Evolutionary conservation across 2,329 filamentous ascomycete species (phyloP).

Genomic region (Ceratocystis colombiana): DNA sequence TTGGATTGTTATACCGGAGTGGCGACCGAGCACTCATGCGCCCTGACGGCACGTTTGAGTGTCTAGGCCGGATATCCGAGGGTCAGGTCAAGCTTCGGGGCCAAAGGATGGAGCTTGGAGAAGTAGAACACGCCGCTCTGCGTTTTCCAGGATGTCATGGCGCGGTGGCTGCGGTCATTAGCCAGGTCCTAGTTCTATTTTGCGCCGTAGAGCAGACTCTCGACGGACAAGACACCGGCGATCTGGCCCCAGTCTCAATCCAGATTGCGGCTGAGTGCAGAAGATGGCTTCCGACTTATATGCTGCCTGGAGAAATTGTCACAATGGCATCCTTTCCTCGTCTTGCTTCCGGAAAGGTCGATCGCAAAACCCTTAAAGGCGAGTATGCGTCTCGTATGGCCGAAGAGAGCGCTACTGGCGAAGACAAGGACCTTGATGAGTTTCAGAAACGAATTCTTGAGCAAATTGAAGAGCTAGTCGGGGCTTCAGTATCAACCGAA

Average conservation of each 20-base stretch:
- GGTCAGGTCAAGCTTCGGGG: slow-evolving; percentile 82
- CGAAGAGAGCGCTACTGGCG: not conserved
- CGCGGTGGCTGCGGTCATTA: slow-evolving; percentile 56
- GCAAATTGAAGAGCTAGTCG: slow-evolving; percentile 31
- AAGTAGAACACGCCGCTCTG: slow-evolving; percentile 61
- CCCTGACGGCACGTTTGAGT: slow-evolving; percentile 63
- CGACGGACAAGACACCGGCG: not conserved
- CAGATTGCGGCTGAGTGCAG: slow-evolving; percentile 50
- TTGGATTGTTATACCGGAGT: slow-evolving; percentile 68
- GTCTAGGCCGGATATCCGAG: slow-evolving; percentile 64
- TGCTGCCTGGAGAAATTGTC: slow-evolving; percentile 69
- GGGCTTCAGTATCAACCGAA: slow-evolving; percentile 31
- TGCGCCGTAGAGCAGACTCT: slow-evolving; percentile 41
- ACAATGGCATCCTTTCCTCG: slow-evolving; percentile 57
- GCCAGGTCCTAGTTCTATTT: slow-evolving; percentile 63
- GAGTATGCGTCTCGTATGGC: slow-evolving; percentile 35
- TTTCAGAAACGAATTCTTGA: not conserved
- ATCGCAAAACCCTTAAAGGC: slow-evolving; percentile 53
- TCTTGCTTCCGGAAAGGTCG: slow-evolving; percentile 73
- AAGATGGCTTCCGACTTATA: slow-evolving; percentile 69
- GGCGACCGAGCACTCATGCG: slow-evolving; percentile 70
- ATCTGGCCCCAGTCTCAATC: not conserved
- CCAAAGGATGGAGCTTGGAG: slow-evolving; percentile 70
- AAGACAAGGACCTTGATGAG: not conserved
- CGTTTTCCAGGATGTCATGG: slow-evolving; percentile 52